These are phyloP conservation scores for Gaillardinia entomophila DNA, from an alignment of 805 yeast genomes.

Conservation along the genomic window DNA sequence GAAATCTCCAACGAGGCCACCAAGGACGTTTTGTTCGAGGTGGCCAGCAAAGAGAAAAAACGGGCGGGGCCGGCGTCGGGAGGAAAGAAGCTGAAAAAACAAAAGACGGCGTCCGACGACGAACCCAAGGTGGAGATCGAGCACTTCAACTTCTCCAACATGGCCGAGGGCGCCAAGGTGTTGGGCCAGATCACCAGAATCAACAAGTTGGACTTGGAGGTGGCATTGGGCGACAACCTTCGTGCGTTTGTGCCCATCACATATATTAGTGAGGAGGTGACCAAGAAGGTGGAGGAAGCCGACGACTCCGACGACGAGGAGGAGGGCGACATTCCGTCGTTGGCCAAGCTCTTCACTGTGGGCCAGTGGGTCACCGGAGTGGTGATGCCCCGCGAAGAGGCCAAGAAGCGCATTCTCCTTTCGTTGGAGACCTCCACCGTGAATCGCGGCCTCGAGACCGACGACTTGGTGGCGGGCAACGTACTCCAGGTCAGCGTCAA, in stretches of 20 bases:
- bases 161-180: conserved; percentile 67
- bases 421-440: conserved; percentile 70
- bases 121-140: conserved; percentile 47
- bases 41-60: conserved; percentile 31
- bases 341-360: conserved; percentile 46
- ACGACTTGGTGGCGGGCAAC: conserved; percentile 59
- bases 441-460: conserved; percentile 54
- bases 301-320: conserved; percentile 29
- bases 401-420: conserved; percentile 57
- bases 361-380: conserved; percentile 88
- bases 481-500: conserved; percentile 71
- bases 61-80: conserved; percentile 20
- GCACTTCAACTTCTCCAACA: conserved; percentile 52
- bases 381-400: conserved; percentile 47
- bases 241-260: conserved; percentile 76
- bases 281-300: conserved; percentile 45
- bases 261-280: conserved; percentile 59
- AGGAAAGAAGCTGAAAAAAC: conserved; percentile 16
- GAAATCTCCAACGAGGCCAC: conserved; percentile 92
- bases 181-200: conserved; percentile 71
- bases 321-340: conserved; percentile 47
- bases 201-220: conserved; percentile 54
- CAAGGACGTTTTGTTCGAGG: conserved; percentile 75
- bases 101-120: conserved; percentile 9
- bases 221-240: conserved; percentile 76